phyloP scores from a whole-genome alignment of 2,329 filamentous ascomycete species.

The Fusarium pseudocircinatum region DNA sequence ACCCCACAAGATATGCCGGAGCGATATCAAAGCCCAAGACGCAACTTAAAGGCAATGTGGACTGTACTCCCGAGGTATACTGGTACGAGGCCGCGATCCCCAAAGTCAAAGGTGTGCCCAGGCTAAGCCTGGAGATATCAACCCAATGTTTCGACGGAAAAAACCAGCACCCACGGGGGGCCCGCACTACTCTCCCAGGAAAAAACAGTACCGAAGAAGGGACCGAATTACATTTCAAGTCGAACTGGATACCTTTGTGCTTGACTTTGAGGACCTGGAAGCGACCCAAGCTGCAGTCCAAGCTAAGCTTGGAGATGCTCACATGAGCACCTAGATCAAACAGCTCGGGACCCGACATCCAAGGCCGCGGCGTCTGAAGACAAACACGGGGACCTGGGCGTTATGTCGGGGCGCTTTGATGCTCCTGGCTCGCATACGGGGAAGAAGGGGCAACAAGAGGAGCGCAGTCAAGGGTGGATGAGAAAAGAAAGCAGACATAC shows the following conservation, averaged over 20 bases:
- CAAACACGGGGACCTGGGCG: neutral
- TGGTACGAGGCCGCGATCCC: slow-evolving; percentile 8
- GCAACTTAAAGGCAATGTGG: neutral
- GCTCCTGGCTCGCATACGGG: slow-evolving; percentile 7
- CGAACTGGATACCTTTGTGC: neutral
- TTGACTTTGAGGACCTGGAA: slow-evolving; percentile 5
- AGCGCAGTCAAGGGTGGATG: slow-evolving; percentile 32
- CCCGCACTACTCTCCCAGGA: too few species aligned
- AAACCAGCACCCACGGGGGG: too few species aligned
- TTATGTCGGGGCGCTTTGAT: neutral
- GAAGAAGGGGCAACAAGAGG: slow-evolving; percentile 13
- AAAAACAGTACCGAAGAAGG: too few species aligned
- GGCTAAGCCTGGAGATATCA: slow-evolving; percentile 10
- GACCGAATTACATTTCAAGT: too few species aligned
- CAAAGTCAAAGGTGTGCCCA: slow-evolving; percentile 2
- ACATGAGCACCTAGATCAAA: neutral
- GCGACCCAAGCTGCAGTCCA: slow-evolving; percentile 9
- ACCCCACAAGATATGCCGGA: neutral
- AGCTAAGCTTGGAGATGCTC: slow-evolving; percentile 17
- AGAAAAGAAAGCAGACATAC: slow-evolving; percentile 30
- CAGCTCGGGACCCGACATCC: slow-evolving; percentile 3
- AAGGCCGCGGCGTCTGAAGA: neutral
- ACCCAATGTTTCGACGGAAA: neutral
- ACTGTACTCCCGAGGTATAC: slow-evolving; percentile 1
- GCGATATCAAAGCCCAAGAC: neutral